Base-by-base conservation (phyloP, 2,329 filamentous ascomycete genomes). In the Orbilia quercus region DNA sequence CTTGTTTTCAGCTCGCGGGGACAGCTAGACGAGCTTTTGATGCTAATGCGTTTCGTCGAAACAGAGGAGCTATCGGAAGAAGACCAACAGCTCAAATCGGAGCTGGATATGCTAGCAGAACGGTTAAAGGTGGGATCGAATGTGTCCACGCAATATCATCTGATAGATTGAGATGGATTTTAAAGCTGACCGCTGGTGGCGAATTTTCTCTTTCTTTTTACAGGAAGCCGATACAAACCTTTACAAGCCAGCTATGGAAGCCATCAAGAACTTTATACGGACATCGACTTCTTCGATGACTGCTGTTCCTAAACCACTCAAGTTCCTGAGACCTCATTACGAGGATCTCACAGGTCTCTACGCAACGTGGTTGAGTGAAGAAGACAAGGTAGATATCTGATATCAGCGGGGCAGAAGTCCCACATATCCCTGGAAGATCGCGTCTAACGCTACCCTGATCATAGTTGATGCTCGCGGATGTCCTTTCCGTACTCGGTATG, bases 211-310 rank as follows among this genome's bases (percentile, higher is more conserved):
- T 40, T 20, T 45, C 57, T 79, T 64, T 78, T 47, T 73, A 1
- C 40, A 96, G 91, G 95, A 98, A 84, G 86, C 90, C 76, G 91
- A 98, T 82, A 85, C 86, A 76, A 89, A 88, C 70, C 90, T 98
- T 77, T 97, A 98, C 84, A 94, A 93, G 81, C 88, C 93, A 71
- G 91, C 95, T 62, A 85, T 99, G 77, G 93, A 98, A 82, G 90
- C 92, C 77, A 97, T 99, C 88, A 98, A 97, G 85, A 92, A 89
- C 79, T 96, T 92, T 80, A 99, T 99, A 85, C 98, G 97, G 85
- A 99, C 95, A 64, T 96, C 95, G 72, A 99, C 95, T 77, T 98
- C 93, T 71, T 99, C 96, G 48, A 99, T 99, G 95, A 99, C 95
- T 53, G 95, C 95, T 72, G 95, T 99, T 75, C 95, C 96, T 22